Conservation (phyloP, 163 green algal genomes). For the Chlamydomonas reinhardtii region DNA sequence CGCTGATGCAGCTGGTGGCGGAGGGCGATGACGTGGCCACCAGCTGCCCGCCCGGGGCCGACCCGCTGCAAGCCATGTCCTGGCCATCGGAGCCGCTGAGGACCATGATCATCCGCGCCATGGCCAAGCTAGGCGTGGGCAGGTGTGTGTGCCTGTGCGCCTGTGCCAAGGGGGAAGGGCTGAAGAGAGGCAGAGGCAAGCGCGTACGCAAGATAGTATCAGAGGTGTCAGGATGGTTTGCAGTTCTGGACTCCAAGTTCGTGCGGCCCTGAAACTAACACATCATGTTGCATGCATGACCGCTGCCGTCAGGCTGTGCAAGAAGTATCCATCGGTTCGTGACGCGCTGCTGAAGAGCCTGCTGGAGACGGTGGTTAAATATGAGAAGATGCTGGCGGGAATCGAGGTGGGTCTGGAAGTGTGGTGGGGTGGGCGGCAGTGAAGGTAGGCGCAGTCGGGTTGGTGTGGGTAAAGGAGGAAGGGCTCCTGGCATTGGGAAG, state of each 20-base stretch:
- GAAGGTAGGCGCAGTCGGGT: too few species aligned
- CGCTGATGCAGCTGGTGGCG: constrained; percentile 73
- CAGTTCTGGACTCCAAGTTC: too few species aligned
- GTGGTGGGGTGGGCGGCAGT: not conserved
- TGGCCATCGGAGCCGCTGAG: constrained; percentile 86
- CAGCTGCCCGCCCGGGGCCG: not conserved
- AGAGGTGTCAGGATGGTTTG: too few species aligned
- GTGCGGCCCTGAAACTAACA: too few species aligned
- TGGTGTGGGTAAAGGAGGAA: too few species aligned
- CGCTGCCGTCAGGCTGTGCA: constrained; percentile 25
- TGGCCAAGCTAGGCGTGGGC: constrained; percentile 78
- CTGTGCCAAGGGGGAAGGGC: too few species aligned
- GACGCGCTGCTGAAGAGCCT: constrained; percentile 78
- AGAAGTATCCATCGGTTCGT: constrained; percentile 84
- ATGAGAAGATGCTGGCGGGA: constrained; percentile 69
- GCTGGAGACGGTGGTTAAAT: constrained; percentile 77
- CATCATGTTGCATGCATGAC: too few species aligned
- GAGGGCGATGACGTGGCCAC: constrained; percentile 40
- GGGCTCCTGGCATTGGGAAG: too few species aligned
- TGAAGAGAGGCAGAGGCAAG: too few species aligned
- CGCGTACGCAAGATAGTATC: too few species aligned
- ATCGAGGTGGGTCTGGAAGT: constrained; percentile 8
- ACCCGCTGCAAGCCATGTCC: constrained; percentile 52
- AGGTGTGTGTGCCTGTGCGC: constrained; percentile 63
- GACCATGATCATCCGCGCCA: constrained; percentile 61